Evolutionary conservation across 164 flowering plant genomes (phyloP), one percentile per base, ranked within the genome.

Genomic region (Vitis riparia): DNA sequence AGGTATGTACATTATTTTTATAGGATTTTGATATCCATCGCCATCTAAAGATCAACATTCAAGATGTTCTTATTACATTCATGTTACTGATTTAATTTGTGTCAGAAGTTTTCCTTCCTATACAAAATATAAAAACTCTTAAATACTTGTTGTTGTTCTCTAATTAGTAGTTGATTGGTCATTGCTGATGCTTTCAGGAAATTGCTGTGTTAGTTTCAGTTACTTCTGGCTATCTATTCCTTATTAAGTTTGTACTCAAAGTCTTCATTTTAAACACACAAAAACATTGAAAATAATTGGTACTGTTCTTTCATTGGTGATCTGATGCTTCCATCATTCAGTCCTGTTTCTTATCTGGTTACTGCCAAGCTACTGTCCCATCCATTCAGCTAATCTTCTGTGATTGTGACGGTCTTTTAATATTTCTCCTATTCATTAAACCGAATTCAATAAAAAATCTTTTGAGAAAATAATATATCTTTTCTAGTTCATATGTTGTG

Each of bases 1-100:
- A 93, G 95, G 99, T 93, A 77, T 65, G 73, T 32, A 8, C 11
- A 53, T 47, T 9, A 11, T 32, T 12, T 58, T 64, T 47, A 15
- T 17, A 30, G 55, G 2, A 51, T 7, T 9, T 64, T 56, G 14
- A 30, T 29, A 11, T 61, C 3, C 64, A 23, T 23, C 27, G 0
- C 30, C 37, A 61, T 4, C 12, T 27, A 19, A 11, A 13, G 15
- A 62, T 44, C 10, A 44, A 59, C 44, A 9, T n/a, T 15, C 12
- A 48, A 3, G 17, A 11, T n/a, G 65, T 12, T 62, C 12, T 44
- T 48, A 8, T 37, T 47, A 51, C 12, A 52, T 65, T 15, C 47
- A 23, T 63, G 19, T 44, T 16, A n/a, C n/a, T 69, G 12, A 13
- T 58, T 51, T 10, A 17, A 50, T 51, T 66, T 32, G 7, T 16